Evolutionary conservation across 495 filamentous ascomycete species (phyloP), one percentile per base, ranked within the genome.

Genomic region (Corynascus novoguineensis): DNA sequence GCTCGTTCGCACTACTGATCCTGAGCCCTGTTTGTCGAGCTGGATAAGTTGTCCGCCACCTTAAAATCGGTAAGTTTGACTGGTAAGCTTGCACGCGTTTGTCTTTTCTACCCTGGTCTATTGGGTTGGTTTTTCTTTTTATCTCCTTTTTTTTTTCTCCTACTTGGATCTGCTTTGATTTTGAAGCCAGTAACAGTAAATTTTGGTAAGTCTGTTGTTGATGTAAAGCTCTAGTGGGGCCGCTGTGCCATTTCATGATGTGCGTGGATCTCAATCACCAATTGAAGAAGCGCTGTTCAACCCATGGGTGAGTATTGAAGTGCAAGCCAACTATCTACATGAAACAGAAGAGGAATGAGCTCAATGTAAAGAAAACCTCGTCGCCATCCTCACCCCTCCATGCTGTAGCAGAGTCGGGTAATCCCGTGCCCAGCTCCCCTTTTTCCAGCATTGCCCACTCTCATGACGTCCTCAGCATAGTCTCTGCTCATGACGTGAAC

Each of bases 241-340:
- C 29, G 29, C 29, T 5, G 29, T 5, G 29, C 29, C 29, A 10
- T 10, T 5, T 28, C 10, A 7, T 46, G 6, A 15, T 17, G 10
- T 12, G 25, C n/a, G 17, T 15, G 2, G n/a, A 41, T 17, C n/a
- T 38, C 14, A 17, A 35, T 19, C 7, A 5, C 34, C 14, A n/a
- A n/a, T n/a, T n/a, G n/a, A n/a, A n/a, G n/a, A n/a, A 12, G 2
- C n/a, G 9, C 4, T 34, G 35, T 54, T 35, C 46, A 34, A 45
- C 52, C 52, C 52, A 55, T 55, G 41, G 52, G 52, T 37, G 41
- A 53, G 52, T 55, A 47, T 55, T 47, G 17, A 45, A 32, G 15
- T 31, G 28, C 11, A 50, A 50, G 22, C 31, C 15, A 47, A 29
- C 22, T 55, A 55, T 55, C n/a, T 48, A 55, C 53, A 48, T 11